Base-by-base conservation (phyloP, 2,329 filamentous ascomycete genomes). In the Decorospora gaudefroyi region DNA sequence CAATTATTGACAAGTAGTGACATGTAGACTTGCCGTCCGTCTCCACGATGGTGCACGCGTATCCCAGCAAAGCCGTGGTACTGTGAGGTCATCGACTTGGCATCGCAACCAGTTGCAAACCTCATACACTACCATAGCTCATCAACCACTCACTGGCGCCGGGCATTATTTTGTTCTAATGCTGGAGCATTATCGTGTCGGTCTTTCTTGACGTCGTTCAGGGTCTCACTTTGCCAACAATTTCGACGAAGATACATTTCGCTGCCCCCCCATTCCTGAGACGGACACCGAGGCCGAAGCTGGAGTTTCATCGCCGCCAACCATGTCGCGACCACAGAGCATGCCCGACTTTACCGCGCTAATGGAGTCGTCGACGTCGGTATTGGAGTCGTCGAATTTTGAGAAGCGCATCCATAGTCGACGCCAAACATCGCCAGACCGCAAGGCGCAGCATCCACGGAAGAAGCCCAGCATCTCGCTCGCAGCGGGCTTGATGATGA, bases 71-170 rank as follows among this genome's bases (percentile, higher is more conserved):
- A 22, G 26, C 27, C 29, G 16, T 35, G 49, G 23, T 38, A 25
- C 35, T 42, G 55, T 67, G 62, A 67, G 60, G 62, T 69, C 65
- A 68, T 69, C 53, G 64, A 67, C 64, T 36, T 46, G 65, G 64
- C n/a, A 59, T 67, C 36, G 30, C 42, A 42, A 44, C 61, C 57
- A 61, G 55, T 53, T 57, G 38, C 51, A 42, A 30, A 51, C 53
- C 52, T 47, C 46, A 45, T 15, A 31, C 37, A 46, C 37, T 31
- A 28, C 53, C 53, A 46, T 51, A 45, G 42, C 34, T 37, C 42
- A 23, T 28, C 27, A 42, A 29, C 36, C 29, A 42, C 47, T 46
- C 36, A 11, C 28, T 28, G 33, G 19, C 19, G 9, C 22, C 27
- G 17, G 23, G 15, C 16, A 19, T 13, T 25, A 40, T 32, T 39